Percentiles rank a stretch among this genome's conserved stretches.
These are phyloP conservation scores for Calonectria henricotiae DNA, from an alignment of 2,329 filamentous ascomycete genomes.

Conservation along the genomic window DNA sequence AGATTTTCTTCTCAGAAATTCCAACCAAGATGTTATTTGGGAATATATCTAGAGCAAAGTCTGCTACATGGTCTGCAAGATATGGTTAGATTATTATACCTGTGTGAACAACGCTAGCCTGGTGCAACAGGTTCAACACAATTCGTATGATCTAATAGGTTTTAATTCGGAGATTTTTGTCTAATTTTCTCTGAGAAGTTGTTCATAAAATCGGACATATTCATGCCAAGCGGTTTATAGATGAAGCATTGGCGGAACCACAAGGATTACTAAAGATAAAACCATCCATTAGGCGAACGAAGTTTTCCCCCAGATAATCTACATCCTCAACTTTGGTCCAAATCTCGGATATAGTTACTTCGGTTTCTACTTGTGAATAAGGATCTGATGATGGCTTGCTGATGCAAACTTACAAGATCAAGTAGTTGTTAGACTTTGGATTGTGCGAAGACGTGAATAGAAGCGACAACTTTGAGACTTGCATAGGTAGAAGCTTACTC, in stretches of 20 bases:
- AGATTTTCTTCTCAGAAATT: neutral
- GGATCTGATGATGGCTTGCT: neutral
- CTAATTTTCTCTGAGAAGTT: neutral
- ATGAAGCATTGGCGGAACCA: neutral
- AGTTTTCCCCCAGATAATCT: neutral
- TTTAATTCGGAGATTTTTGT: neutral
- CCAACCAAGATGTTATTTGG: neutral
- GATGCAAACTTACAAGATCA: neutral
- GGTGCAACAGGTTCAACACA: neutral
- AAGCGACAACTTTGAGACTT: neutral
- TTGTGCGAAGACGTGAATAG: neutral
- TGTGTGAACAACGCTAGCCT: neutral
- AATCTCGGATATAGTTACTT: neutral
- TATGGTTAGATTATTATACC: no score
- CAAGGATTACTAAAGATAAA: neutral
- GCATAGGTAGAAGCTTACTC: neutral
- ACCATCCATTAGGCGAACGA: neutral
- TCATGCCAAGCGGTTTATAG: constrained; percentile 1
- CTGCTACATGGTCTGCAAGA: neutral
- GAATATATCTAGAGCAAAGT: neutral
- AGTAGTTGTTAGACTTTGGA: neutral
- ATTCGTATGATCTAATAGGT: neutral
- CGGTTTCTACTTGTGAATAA: neutral
- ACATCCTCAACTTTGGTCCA: neutral
- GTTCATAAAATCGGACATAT: neutral